These are phyloP conservation scores for Ustilaginoidea virens DNA, from an alignment of 2,329 filamentous ascomycete species.

Conservation along the genomic window DNA sequence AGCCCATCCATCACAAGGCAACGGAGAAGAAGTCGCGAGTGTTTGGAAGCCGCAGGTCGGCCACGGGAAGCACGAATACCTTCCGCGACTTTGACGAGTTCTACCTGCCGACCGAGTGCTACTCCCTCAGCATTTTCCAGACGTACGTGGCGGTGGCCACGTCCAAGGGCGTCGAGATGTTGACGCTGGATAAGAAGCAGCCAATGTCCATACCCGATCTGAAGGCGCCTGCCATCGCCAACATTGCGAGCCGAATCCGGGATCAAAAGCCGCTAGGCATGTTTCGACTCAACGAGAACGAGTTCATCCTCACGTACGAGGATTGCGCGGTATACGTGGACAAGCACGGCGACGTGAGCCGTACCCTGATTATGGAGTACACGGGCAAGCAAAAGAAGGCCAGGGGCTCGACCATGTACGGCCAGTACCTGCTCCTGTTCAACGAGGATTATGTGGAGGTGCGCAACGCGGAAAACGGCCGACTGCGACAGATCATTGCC, in stretches of 20 bases:
- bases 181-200: slow-evolving; percentile 94
- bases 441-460: slow-evolving; percentile 96
- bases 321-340: slow-evolving; percentile 97
- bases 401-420: slow-evolving; percentile 73
- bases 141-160: slow-evolving; percentile 85
- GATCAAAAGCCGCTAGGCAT: slow-evolving; percentile 82
- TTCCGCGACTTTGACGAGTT: slow-evolving; percentile 99
- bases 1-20: slow-evolving; percentile 88
- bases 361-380: slow-evolving; percentile 95
- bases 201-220: slow-evolving; percentile 88
- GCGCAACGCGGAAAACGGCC: slow-evolving; percentile 87
- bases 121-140: slow-evolving; percentile 90
- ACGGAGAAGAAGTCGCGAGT: slow-evolving; percentile 65
- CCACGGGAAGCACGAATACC: slow-evolving; percentile 69
- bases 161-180: slow-evolving; percentile 81
- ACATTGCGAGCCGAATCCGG: slow-evolving; percentile 70
- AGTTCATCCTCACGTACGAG: slow-evolving; percentile 87
- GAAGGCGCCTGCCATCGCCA: slow-evolving; percentile 60
- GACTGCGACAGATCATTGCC: slow-evolving; percentile 84
- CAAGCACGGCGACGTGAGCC: slow-evolving; percentile 90
- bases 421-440: slow-evolving; percentile 82
- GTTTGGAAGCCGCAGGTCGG: slow-evolving; percentile 41
- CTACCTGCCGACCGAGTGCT: slow-evolving; percentile 92
- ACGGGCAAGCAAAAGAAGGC: slow-evolving; percentile 76
- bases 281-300: slow-evolving; percentile 85